Percentiles rank a stretch among this genome's conserved stretches.
Evolutionary conservation across 495 filamentous ascomycete species (phyloP).

Genomic region (Penicillium coffeae): DNA sequence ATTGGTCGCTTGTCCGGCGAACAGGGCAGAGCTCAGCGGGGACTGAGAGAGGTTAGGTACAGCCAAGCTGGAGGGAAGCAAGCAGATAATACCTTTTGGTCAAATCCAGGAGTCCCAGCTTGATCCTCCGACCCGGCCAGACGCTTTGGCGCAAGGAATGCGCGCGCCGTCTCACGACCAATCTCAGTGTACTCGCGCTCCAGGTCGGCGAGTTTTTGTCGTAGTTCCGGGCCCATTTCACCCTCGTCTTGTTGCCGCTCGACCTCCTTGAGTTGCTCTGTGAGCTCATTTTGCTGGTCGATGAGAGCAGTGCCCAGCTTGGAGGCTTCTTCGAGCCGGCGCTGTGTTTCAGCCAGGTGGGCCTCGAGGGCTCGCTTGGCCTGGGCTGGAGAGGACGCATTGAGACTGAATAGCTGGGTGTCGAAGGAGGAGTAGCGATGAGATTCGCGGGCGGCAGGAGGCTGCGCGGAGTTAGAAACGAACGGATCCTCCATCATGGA

Average conservation of each 20-base stretch:
- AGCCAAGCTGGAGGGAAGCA: not conserved
- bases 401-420: conserved; percentile 71
- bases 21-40: conserved; percentile 70
- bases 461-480: conserved; percentile 34
- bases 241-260: conserved; percentile 72
- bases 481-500: conserved; percentile 55
- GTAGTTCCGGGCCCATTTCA: conserved; percentile 81
- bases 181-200: conserved; percentile 96
- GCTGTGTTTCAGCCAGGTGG: conserved; percentile 85
- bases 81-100: conserved; percentile 48
- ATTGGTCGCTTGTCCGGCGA: conserved; percentile 76
- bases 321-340: conserved; percentile 84
- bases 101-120: conserved; percentile 57
- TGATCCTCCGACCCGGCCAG: conserved; percentile 57
- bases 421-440: conserved; percentile 79
- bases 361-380: conserved; percentile 85
- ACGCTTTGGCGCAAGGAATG: conserved; percentile 78
- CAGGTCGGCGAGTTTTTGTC: conserved; percentile 76
- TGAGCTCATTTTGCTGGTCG: conserved; percentile 75
- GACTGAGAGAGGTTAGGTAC: conserved; percentile 43
- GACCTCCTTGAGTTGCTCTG: conserved; percentile 77
- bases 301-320: conserved; percentile 82
- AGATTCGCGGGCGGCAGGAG: conserved; percentile 44
- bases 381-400: conserved; percentile 74
- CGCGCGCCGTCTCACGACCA: conserved; percentile 81